Evolutionary conservation across 2,329 filamentous ascomycete genomes (phyloP).

Genomic region (Colletotrichum euphorbiae): DNA sequence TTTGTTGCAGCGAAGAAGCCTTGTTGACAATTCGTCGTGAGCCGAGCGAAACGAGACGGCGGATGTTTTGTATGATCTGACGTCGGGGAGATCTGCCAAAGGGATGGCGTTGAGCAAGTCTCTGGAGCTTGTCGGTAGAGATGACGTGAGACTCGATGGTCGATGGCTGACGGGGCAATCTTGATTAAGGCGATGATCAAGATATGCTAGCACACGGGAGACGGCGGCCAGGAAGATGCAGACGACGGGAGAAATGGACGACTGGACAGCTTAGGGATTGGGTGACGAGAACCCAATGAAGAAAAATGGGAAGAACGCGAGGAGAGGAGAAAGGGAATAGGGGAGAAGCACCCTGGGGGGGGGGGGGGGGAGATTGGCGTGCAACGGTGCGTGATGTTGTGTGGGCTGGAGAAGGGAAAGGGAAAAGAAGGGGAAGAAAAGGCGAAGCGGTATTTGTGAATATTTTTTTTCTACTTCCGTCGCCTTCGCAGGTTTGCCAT

Average conservation of each 20-base stretch:
- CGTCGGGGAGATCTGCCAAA: constrained; percentile 17
- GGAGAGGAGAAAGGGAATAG: constrained; percentile 46
- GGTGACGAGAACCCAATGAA: constrained; percentile 45
- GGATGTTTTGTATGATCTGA: constrained; percentile 13
- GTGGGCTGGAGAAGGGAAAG: constrained; percentile 40
- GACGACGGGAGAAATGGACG: constrained; percentile 27
- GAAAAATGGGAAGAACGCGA: constrained; percentile 48
- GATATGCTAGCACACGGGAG: constrained; percentile 24
- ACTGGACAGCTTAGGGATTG: constrained; percentile 44
- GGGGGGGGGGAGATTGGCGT: constrained; percentile 54
- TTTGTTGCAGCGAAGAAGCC: constrained; percentile 33
- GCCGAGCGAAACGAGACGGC: constrained; percentile 12
- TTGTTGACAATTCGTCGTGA: constrained; percentile 24
- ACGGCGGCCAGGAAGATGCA: constrained; percentile 10
- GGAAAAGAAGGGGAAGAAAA: constrained; percentile 36
- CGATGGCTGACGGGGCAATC: constrained; percentile 32
- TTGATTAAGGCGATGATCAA: constrained; percentile 33
- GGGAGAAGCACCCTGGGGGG: constrained; percentile 55
- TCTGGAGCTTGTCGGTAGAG: constrained; percentile 18
- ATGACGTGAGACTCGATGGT: constrained; percentile 31
- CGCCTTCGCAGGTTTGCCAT: constrained; percentile 34
- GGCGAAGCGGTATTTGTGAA: constrained; percentile 38
- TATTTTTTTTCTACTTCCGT: constrained; percentile 37
- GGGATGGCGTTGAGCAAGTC: constrained; percentile 13
- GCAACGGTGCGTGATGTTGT: constrained; percentile 53